These are phyloP conservation scores for Tolypocladium endophyticum DNA, from an alignment of 2,329 filamentous ascomycete species.

Conservation along the genomic window DNA sequence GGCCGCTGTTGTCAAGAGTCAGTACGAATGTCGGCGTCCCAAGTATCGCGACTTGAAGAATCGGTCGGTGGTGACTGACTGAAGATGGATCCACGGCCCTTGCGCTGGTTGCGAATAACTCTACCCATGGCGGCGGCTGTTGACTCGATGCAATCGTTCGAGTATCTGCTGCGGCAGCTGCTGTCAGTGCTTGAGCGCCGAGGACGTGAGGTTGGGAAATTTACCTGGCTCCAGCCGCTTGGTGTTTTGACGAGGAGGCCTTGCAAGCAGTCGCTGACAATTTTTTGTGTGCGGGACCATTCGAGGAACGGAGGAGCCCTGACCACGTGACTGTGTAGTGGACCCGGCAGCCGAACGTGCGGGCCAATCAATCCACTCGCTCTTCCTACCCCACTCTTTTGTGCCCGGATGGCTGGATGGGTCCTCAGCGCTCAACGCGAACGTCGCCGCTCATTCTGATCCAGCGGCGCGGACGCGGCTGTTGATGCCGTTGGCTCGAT, in stretches of 20 bases:
- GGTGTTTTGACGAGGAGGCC: slow-evolving; percentile 25
- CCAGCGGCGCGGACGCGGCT: not conserved
- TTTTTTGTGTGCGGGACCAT: slow-evolving; percentile 27
- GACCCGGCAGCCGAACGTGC: slow-evolving; percentile 2
- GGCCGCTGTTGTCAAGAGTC: slow-evolving; percentile 43
- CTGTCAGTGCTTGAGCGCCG: slow-evolving; percentile 7
- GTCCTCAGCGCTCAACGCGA: not conserved
- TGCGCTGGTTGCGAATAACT: slow-evolving; percentile 57
- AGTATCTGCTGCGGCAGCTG: slow-evolving; percentile 14
- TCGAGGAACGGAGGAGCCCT: slow-evolving; percentile 18
- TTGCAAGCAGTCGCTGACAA: slow-evolving; percentile 17
- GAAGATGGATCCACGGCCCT: slow-evolving; percentile 50
- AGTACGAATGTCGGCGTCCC: slow-evolving; percentile 13
- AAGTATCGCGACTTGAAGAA: slow-evolving; percentile 10
- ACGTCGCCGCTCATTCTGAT: not conserved
- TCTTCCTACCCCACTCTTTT: not conserved
- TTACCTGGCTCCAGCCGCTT: slow-evolving; percentile 31
- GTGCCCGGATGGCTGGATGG: not conserved
- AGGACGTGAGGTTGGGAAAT: slow-evolving; percentile 12
- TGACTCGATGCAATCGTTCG: slow-evolving; percentile 22
- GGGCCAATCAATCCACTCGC: not conserved
- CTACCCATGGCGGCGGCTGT: slow-evolving; percentile 38
- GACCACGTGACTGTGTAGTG: slow-evolving; percentile 21
- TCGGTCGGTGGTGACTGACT: slow-evolving; percentile 28
- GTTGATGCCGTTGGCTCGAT: not conserved